Evolutionary conservation across 208 protist genomes (phyloP).

Genomic region (Leishmania amazonensis): DNA sequence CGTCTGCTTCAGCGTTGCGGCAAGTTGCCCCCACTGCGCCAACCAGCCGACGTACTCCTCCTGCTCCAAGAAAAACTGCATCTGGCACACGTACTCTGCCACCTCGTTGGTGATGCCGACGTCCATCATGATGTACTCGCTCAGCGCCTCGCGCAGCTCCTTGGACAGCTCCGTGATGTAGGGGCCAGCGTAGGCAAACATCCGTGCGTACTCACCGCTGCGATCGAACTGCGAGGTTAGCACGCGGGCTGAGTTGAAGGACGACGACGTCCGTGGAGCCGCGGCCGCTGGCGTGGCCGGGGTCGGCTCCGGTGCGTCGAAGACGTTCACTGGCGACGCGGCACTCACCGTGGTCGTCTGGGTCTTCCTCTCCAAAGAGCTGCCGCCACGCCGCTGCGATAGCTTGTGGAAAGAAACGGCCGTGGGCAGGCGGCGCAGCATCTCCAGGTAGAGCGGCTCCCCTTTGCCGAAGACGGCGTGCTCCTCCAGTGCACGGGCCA

Average conservation of each 20-base stretch:
- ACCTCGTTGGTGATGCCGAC: slow-evolving; percentile 62
- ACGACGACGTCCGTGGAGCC: neutral
- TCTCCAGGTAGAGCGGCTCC: slow-evolving; percentile 62
- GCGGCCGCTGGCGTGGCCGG: neutral
- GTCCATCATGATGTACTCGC: slow-evolving; percentile 60
- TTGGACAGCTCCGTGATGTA: slow-evolving; percentile 76
- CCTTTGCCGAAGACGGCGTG: slow-evolving; percentile 61
- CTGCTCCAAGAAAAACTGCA: slow-evolving; percentile 86
- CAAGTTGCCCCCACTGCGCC: slow-evolving; percentile 50
- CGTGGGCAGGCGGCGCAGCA: slow-evolving; percentile 32
- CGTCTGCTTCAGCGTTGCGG: slow-evolving; percentile 18
- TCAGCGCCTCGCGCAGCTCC: slow-evolving; percentile 62
- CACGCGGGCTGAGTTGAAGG: slow-evolving; percentile 21
- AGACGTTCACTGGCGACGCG: slow-evolving; percentile 20
- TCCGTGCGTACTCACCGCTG: slow-evolving; percentile 56
- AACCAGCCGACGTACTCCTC: slow-evolving; percentile 88
- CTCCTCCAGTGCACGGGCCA: slow-evolving; percentile 57
- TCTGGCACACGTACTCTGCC: slow-evolving; percentile 84
- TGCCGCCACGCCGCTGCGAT: neutral
- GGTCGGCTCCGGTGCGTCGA: slow-evolving; percentile 21
- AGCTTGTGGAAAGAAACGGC: neutral
- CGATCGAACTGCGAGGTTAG: slow-evolving; percentile 42
- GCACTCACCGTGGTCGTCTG: neutral
- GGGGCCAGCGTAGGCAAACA: slow-evolving; percentile 68
- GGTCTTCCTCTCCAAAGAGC: neutral